A percentile compares a stretch with the other conserved stretches of the same genome.
These are phyloP conservation scores for Malassezia obtusa DNA, from an alignment of 1,284 basidiomycete genomes.

Conservation along the genomic window DNA sequence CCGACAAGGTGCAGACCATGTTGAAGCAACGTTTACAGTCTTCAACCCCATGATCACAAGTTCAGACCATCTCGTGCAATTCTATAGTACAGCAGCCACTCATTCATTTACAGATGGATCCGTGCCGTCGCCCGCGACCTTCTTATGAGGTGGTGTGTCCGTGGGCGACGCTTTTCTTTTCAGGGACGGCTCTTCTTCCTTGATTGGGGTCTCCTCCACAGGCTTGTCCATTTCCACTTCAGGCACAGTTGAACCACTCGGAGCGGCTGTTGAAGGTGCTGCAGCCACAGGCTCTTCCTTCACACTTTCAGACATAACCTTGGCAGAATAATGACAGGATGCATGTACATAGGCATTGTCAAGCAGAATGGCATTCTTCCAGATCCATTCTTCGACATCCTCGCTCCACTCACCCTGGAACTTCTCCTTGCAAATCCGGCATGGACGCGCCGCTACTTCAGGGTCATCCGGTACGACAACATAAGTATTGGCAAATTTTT, in stretches of 20 bases:
- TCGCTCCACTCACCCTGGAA: constrained; percentile 87
- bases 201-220: not conserved
- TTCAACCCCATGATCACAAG: not conserved
- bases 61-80: not conserved
- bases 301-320: constrained; percentile 32
- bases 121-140: not conserved
- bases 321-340: constrained; percentile 44
- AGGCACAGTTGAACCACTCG: no score
- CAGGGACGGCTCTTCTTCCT: not conserved
- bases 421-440: constrained; percentile 91
- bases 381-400: constrained; percentile 98
- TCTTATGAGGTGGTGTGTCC: not conserved
- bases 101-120: not conserved
- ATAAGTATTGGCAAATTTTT: constrained; percentile 52
- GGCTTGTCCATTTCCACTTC: no score
- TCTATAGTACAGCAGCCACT: not conserved
- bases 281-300: not conserved
- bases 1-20: not conserved
- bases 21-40: not conserved
- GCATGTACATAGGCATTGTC: constrained; percentile 54
- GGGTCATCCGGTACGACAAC: constrained; percentile 68
- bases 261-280: no score
- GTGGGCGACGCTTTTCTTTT: constrained; percentile 6
- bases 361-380: constrained; percentile 76
- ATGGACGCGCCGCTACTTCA: constrained; percentile 73